A percentile compares a stretch with the other conserved stretches of the same genome.
Conservation (phyloP, 1,284 basidiomycete species). For the Moesziomyces globuligerus region DNA sequence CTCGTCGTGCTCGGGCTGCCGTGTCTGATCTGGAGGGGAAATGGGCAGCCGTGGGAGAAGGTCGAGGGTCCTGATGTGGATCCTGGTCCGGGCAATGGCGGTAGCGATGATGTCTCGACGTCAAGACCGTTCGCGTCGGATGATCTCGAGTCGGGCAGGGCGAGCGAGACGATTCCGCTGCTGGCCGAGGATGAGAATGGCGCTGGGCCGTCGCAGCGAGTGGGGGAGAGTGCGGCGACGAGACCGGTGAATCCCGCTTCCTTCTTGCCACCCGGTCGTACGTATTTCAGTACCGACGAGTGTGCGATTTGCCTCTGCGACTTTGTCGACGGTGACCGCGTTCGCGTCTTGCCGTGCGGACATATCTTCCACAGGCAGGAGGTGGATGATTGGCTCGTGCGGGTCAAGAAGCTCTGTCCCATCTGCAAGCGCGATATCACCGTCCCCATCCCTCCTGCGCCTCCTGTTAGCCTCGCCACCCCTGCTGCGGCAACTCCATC, state of each 20-base stretch:
- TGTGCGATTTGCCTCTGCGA: constrained; percentile 65
- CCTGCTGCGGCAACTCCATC: too few relatives aligned
- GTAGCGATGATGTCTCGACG: background rate
- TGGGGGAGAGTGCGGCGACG: constrained; percentile 1
- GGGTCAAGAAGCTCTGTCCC: constrained; percentile 64
- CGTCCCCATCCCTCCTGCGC: constrained; percentile 48
- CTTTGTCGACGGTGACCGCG: constrained; percentile 63
- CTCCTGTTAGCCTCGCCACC: constrained; percentile 17
- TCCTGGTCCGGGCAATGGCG: constrained; percentile 46
- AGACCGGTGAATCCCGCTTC: constrained; percentile 25
- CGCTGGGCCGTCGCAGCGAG: constrained; percentile 42
- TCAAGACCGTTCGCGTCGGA: constrained; percentile 4
- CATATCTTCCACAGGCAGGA: constrained; percentile 64
- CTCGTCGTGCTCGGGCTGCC: constrained; percentile 59
- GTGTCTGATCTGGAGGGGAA: constrained; percentile 61
- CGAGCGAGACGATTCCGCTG: constrained; percentile 35
- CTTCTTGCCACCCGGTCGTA: constrained; percentile 53
- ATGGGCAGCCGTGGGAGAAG: constrained; percentile 62
- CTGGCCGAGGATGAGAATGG: constrained; percentile 43
- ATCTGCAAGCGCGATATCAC: constrained; percentile 66
- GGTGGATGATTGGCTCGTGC: constrained; percentile 64
- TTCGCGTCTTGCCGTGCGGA: constrained; percentile 64
- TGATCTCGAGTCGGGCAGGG: constrained; percentile 32
- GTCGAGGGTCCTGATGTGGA: constrained; percentile 50
- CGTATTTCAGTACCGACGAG: constrained; percentile 60